Evolutionary conservation across 495 filamentous ascomycete species (phyloP).

Genomic region (Tuber melanosporum): DNA sequence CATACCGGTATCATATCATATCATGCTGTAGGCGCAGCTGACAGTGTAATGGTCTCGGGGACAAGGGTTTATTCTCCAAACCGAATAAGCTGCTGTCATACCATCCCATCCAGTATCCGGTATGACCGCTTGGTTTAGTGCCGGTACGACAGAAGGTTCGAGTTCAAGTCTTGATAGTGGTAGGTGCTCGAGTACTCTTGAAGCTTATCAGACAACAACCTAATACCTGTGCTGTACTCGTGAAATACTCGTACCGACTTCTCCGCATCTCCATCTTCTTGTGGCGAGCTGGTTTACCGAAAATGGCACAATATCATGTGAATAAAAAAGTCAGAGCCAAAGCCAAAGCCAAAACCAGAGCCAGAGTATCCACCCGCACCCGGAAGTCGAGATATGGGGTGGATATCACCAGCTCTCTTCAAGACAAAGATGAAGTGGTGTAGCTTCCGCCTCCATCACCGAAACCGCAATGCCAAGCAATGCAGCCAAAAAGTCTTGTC

Average conservation of each 20-base stretch:
- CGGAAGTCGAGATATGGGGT: neutral
- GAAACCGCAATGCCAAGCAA: neutral
- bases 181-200: neutral
- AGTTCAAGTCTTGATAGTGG: neutral
- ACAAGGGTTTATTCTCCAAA: no score
- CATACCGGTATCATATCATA: no score
- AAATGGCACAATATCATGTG: no score
- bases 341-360: neutral
- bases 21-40: no score
- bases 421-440: neutral
- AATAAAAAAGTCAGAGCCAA: neutral
- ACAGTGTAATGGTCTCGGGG: no score
- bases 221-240: neutral
- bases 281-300: neutral
- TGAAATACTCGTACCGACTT: neutral
- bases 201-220: neutral
- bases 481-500: neutral
- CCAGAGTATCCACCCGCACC: neutral
- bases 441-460: neutral
- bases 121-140: neutral
- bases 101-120: neutral
- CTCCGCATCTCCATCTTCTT: slow-evolving; percentile 19
- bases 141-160: neutral
- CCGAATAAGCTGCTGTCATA: no score
- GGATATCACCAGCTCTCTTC: neutral